A percentile compares a stretch with the other conserved stretches of the same genome.
Conservation (phyloP, 352 stramenopile species). For the Phytophthora pistaciae region DNA sequence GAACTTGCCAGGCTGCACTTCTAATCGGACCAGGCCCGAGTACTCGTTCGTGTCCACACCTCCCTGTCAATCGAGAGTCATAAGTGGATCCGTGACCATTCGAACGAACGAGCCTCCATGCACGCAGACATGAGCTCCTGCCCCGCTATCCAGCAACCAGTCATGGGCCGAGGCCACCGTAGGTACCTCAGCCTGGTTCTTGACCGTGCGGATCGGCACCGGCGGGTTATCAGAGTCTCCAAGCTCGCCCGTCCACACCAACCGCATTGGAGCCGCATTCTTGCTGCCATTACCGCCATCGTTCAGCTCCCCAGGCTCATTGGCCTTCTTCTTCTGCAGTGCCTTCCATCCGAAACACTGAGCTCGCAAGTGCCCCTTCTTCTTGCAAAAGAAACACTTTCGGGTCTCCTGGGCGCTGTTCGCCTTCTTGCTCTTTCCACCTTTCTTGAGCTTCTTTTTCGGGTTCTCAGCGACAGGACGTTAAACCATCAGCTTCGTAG, state of each 20-base stretch:
- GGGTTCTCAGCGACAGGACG: neutral
- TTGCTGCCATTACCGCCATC: neutral
- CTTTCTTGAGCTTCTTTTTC: neutral
- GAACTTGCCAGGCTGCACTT: too few species aligned
- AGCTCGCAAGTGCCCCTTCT: neutral
- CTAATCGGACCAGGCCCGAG: too few species aligned
- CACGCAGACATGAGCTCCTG: neutral
- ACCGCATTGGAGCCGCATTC: constrained; percentile 19
- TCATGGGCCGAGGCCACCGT: neutral
- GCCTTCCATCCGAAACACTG: neutral
- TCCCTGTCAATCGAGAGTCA: too few species aligned
- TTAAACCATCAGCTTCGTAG: constrained; percentile 4
- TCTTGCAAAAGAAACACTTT: neutral
- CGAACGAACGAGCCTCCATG: too few species aligned
- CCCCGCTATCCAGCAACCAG: constrained; percentile 15
- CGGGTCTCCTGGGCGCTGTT: neutral
- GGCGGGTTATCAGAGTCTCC: constrained; percentile 7
- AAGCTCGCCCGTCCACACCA: constrained; percentile 7
- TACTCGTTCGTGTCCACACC: too few species aligned
- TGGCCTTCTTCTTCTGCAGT: neutral
- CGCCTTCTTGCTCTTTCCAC: neutral
- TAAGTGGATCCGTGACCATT: too few species aligned
- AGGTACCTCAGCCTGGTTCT: neutral
- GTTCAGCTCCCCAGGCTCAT: neutral
- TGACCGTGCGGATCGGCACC: constrained; percentile 12